Conservation (phyloP, 176 grass and related monocot species). For the Eragrostis nindensis region DNA sequence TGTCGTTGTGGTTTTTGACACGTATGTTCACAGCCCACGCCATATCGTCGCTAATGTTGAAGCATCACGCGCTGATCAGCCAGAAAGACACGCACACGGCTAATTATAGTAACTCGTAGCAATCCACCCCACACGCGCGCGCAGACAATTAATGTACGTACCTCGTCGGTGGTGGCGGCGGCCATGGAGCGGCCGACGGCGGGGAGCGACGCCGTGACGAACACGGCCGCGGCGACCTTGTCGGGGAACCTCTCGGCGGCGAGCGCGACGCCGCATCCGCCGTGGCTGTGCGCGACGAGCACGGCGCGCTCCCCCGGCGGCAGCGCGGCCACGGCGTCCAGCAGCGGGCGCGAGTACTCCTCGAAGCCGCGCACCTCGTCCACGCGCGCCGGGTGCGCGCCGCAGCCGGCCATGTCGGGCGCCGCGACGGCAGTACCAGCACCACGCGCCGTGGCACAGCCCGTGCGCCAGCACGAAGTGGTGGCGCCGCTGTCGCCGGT, state of each 20-base stretch:
- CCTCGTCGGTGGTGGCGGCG: slow-evolving; percentile 1
- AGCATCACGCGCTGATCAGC: no score
- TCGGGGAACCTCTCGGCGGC: slow-evolving; percentile 50
- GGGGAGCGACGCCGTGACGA: slow-evolving; percentile 41
- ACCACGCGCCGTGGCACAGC: background rate
- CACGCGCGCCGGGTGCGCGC: slow-evolving; percentile 36
- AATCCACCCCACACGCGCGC: no score
- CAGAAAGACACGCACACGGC: no score
- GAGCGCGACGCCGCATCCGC: slow-evolving; percentile 50
- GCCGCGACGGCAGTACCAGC: slow-evolving; percentile 50
- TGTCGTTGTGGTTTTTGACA: no score
- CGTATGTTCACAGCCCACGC: no score
- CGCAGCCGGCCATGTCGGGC: slow-evolving; percentile 49
- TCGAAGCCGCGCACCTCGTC: slow-evolving; percentile 51
- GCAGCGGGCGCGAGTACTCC: slow-evolving; percentile 53
- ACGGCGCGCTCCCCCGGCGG: slow-evolving; percentile 27
- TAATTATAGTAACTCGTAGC: no score
- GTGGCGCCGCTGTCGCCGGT: background rate
- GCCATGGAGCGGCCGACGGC: slow-evolving; percentile 33
- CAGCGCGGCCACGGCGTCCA: slow-evolving; percentile 33
- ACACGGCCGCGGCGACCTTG: slow-evolving; percentile 52
- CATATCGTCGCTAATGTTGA: no score
- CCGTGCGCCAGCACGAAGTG: slow-evolving; percentile 54
- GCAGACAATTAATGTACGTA: no score
- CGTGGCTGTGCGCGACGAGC: slow-evolving; percentile 57